Evolutionary conservation across 768 basidiomycete species (phyloP).

Genomic region (Antrodiella citrinella): DNA sequence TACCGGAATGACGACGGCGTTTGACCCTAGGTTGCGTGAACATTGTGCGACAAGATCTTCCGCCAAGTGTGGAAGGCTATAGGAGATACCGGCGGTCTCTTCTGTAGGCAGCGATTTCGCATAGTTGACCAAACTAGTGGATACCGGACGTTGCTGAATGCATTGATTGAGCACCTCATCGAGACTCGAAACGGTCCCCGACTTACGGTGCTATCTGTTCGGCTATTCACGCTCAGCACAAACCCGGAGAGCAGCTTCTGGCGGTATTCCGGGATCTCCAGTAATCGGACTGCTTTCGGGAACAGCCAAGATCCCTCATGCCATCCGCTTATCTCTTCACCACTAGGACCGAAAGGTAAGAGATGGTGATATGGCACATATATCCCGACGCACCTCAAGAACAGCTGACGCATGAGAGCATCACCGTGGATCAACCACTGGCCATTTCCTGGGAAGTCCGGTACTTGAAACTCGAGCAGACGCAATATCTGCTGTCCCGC

Average conservation of each 20-base stretch:
- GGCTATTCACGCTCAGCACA: constrained; percentile 74
- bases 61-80: constrained; percentile 44
- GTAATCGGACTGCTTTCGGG: constrained; percentile 58
- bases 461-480: constrained; percentile 41
- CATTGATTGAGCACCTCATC: constrained; percentile 10
- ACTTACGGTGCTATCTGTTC: constrained; percentile 79
- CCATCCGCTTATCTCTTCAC: constrained; percentile 42
- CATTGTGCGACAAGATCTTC: constrained; percentile 51
- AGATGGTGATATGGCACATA: constrained; percentile 2
- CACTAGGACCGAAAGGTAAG: constrained; percentile 20
- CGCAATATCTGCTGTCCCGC: constrained; percentile 56
- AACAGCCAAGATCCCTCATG: constrained; percentile 69
- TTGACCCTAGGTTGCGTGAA: constrained; percentile 46
- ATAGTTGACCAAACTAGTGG: constrained; percentile 53
- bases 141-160: constrained; percentile 59
- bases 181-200: too few relatives aligned
- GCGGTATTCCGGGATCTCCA: constrained; percentile 58
- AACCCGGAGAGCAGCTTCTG: constrained; percentile 58
- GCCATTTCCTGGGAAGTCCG: constrained; percentile 25
- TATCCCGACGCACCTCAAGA: constrained; percentile 45
- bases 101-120: constrained; percentile 41
- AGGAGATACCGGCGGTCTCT: constrained; percentile 22
- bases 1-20: constrained; percentile 74
- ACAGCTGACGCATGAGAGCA: constrained; percentile 42
- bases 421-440: constrained; percentile 48